A percentile compares a stretch with the other conserved stretches of the same genome.
phyloP scores from a whole-genome alignment of 306 rosid species.

The Prosopis cineraria region DNA sequence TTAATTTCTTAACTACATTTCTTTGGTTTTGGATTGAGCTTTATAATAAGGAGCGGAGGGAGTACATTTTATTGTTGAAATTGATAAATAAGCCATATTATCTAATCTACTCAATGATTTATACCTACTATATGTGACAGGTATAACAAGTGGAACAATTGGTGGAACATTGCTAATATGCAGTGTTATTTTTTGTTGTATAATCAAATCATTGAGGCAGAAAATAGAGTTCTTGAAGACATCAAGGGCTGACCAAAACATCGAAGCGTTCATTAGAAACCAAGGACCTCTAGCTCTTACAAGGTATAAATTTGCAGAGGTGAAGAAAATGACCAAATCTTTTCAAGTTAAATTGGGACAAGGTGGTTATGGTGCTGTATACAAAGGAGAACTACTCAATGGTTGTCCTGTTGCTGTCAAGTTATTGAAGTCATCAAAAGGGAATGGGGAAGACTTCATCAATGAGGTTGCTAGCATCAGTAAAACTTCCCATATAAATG shows the following conservation, averaged over 20 bases:
- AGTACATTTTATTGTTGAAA: not conserved
- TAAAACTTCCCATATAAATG: constrained; percentile 54
- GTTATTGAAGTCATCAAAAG: constrained; percentile 47
- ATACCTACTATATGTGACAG: not conserved
- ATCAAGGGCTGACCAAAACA: constrained; percentile 5
- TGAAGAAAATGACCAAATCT: constrained; percentile 47
- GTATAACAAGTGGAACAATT: not conserved
- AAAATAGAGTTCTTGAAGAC: not conserved
- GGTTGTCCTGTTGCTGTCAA: constrained; percentile 47
- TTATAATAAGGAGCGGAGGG: no score
- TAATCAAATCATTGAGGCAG: not conserved
- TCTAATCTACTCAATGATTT: not conserved
- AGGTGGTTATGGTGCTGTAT: constrained; percentile 54
- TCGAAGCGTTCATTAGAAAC: constrained; percentile 40
- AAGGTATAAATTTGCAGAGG: constrained; percentile 40
- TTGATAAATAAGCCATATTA: not conserved
- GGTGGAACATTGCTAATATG: not conserved
- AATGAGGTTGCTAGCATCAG: constrained; percentile 56
- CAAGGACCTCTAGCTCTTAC: constrained; percentile 34
- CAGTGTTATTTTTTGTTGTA: not conserved
- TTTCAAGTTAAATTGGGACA: constrained; percentile 42
- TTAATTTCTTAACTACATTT: no score
- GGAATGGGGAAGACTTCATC: constrained; percentile 49
- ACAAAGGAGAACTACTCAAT: constrained; percentile 39
- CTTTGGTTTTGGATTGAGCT: no score